Conservation (phyloP, 208 protist species). For the Leishmania arabica region DNA sequence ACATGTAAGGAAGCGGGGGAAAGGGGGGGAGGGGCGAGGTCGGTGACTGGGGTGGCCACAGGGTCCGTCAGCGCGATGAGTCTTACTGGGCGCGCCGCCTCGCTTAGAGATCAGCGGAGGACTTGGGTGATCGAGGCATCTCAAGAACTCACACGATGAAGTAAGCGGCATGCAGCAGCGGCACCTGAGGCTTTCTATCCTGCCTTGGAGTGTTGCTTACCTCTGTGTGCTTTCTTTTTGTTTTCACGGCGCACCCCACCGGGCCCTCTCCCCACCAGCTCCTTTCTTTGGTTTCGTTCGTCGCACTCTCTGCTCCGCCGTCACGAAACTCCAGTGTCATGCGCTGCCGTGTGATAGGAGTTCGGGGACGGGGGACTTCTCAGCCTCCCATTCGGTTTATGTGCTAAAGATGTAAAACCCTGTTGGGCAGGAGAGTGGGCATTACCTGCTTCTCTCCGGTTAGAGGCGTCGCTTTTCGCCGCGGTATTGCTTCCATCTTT, state of each 20-base stretch:
- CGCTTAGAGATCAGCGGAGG: background rate
- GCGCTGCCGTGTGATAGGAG: background rate
- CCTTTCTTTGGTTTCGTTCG: background rate
- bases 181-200: background rate
- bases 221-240: too few species aligned
- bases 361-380: background rate
- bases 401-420: background rate
- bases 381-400: background rate
- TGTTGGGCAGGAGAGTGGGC: background rate
- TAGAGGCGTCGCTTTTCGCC: background rate
- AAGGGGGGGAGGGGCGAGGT: background rate
- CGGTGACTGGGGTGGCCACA: background rate
- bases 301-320: background rate
- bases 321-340: background rate
- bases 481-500: background rate
- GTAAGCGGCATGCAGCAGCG: background rate
- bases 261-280: background rate
- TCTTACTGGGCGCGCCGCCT: background rate
- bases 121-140: background rate
- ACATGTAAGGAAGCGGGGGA: background rate
- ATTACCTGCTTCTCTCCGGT: background rate
- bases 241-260: conserved; percentile 1
- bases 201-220: background rate
- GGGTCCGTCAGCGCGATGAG: background rate
- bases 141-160: background rate